Base-by-base conservation (phyloP, 2,329 filamentous ascomycete species). In the Alternaria dauci region DNA sequence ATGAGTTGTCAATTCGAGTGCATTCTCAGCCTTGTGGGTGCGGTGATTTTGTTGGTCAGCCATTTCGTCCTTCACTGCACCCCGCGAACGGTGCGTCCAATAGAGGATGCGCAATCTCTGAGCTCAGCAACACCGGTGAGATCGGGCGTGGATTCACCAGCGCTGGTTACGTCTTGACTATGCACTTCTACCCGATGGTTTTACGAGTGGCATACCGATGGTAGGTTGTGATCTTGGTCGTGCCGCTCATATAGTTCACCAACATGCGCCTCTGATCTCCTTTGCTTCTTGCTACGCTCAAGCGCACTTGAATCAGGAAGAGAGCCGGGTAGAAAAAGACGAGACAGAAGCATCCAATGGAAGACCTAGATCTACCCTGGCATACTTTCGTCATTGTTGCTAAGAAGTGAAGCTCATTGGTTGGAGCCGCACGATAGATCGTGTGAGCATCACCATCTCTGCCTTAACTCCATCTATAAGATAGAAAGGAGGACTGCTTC, bases 101-200 rank as follows among this genome's bases (percentile, higher is more conserved):
- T 47, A 16, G n/a, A 43, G n/a, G 16, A 14, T 14, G 42, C 38
- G 26, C 16, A 8, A 26, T 16, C 16, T 5, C 38, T 36, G 23
- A 55, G 32, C 55, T 54, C 23, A 43, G 34, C 42, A 55, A 44
- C 5, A 52, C 51, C 39, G 46, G 59, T 55, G 55, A 61, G 44
- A 34, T 47, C 20, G 55, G 51, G 50, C 39, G 32, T 34, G 30
- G 38, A 34, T 41, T 28, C 12, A 16, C 30, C 42, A 18, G 7
- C 1, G 5, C 11, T 41, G 32, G 46, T 55, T 11, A 18, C 3
- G 11, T 8, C 26, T 14, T 2, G 52, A 1, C 12, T n/a, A 20
- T 38, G 43, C 26, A 16, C 28, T 9, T 25, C 42, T 36, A 30
- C 42, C 42, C 34, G 50, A 46, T 25, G 18, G 30, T 32, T 32